These are phyloP conservation scores for Phytophthora capsici DNA, from an alignment of 352 stramenopile genomes.

Conservation along the genomic window DNA sequence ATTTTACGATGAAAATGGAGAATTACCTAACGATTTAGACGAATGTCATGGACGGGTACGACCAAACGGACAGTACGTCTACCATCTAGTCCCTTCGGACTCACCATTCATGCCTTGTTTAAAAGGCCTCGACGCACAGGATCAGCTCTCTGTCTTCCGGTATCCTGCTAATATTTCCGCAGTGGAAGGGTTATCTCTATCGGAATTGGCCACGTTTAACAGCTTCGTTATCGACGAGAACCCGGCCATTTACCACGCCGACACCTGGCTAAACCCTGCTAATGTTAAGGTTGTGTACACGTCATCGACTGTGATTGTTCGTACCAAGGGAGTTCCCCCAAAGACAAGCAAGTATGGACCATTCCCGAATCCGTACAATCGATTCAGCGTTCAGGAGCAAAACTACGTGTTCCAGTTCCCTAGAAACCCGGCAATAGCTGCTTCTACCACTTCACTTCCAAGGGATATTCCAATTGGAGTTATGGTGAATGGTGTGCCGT, in stretches of 20 bases:
- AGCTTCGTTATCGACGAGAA: conserved; percentile 65
- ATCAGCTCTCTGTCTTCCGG: conserved; percentile 50
- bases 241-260: conserved; percentile 18
- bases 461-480: conserved; percentile 60
- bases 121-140: conserved; percentile 45
- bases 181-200: conserved; percentile 57
- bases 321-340: conserved; percentile 61
- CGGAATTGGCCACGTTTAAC: conserved; percentile 54
- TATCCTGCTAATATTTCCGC: conserved; percentile 52
- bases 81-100: conserved; percentile 46
- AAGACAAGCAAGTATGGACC: conserved; percentile 53
- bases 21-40: conserved; percentile 53
- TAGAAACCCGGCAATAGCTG: conserved; percentile 38
- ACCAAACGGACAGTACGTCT: conserved; percentile 57
- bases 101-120: conserved; percentile 65
- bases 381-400: conserved; percentile 47
- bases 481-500: conserved; percentile 78
- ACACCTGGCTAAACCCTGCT: conserved; percentile 61
- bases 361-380: conserved; percentile 77
- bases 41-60: conserved; percentile 60
- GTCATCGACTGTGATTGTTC: conserved; percentile 55
- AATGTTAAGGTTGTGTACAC: conserved; percentile 62
- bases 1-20: conserved; percentile 53
- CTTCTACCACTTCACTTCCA: conserved; percentile 39
- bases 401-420: conserved; percentile 76